Percentiles rank a stretch among this genome's conserved stretches.
phyloP scores from a whole-genome alignment of 2,329 filamentous ascomycete genomes.

The Diplodia sapinea region DNA sequence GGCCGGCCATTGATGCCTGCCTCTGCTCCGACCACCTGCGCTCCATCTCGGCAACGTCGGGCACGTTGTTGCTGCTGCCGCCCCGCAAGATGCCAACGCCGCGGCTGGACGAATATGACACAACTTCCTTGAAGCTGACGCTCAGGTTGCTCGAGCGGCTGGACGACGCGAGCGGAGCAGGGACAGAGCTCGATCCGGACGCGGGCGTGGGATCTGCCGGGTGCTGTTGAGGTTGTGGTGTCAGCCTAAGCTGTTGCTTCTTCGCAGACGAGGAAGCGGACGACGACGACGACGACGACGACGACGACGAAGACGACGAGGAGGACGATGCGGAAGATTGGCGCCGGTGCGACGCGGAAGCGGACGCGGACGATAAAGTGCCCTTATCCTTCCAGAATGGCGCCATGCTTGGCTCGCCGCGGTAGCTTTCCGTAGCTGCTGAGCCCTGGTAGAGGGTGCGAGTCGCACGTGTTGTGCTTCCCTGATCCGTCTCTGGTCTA shows the following conservation, averaged over 20 bases:
- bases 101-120: conserved; percentile 11
- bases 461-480: not conserved
- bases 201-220: not conserved
- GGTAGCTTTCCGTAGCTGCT: not conserved
- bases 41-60: conserved; percentile 21
- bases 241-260: not conserved
- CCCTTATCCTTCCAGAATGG: conserved; percentile 26
- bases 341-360: conserved; percentile 6
- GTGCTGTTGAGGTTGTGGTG: not conserved
- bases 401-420: conserved; percentile 15
- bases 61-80: not conserved
- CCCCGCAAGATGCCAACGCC: not conserved
- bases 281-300: conserved; percentile 18
- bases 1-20: not conserved
- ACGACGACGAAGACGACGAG: conserved; percentile 9
- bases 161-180: not conserved
- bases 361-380: not conserved
- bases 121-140: conserved; percentile 24
- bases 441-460: not conserved
- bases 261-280: conserved; percentile 1
- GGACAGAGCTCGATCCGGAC: not conserved
- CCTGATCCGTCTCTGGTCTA: not conserved
- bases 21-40: conserved; percentile 11
- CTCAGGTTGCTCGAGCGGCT: conserved; percentile 16
- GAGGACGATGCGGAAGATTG: not conserved